Conservation (phyloP, 139 green algal genomes). For the Ostreobium quekettii region DNA sequence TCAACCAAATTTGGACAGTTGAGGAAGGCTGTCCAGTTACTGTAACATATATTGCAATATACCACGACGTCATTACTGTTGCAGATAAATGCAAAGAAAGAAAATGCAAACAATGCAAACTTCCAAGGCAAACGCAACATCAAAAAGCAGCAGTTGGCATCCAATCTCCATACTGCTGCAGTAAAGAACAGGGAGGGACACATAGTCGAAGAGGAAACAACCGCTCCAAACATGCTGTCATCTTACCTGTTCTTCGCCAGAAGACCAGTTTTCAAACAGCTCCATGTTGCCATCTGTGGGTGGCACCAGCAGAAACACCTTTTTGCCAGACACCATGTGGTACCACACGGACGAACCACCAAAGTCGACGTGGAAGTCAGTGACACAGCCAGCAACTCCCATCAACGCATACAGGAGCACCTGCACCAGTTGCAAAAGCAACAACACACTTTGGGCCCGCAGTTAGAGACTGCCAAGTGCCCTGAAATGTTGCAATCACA, state of each 20-base stretch:
- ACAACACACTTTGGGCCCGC: too few relatives aligned
- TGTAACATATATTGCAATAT: too few relatives aligned
- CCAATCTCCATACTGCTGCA: too few relatives aligned
- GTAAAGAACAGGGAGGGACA: too few relatives aligned
- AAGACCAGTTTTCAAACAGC: conserved; percentile 38
- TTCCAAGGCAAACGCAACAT: neutral
- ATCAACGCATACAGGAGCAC: conserved; percentile 46
- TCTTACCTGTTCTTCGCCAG: conserved; percentile 27
- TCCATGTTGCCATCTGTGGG: conserved; percentile 30
- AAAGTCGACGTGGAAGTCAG: conserved; percentile 56
- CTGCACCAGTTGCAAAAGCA: conserved; percentile 22
- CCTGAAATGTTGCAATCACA: too few relatives aligned
- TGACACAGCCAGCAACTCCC: conserved; percentile 34
- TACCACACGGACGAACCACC: conserved; percentile 50
- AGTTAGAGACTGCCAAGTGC: too few relatives aligned
- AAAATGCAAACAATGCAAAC: neutral
- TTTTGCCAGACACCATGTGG: conserved; percentile 41
- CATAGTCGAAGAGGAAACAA: too few relatives aligned
- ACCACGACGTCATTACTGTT: too few relatives aligned
- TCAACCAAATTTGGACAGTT: too few relatives aligned
- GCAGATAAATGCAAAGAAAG: conserved; percentile 1
- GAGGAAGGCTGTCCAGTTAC: too few relatives aligned
- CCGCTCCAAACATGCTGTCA: too few relatives aligned
- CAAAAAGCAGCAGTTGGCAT: too few relatives aligned
- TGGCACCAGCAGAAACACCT: conserved; percentile 43